phyloP scores from a whole-genome alignment of 139 green algal genomes.

The Prasinococcaceae sp. region DNA sequence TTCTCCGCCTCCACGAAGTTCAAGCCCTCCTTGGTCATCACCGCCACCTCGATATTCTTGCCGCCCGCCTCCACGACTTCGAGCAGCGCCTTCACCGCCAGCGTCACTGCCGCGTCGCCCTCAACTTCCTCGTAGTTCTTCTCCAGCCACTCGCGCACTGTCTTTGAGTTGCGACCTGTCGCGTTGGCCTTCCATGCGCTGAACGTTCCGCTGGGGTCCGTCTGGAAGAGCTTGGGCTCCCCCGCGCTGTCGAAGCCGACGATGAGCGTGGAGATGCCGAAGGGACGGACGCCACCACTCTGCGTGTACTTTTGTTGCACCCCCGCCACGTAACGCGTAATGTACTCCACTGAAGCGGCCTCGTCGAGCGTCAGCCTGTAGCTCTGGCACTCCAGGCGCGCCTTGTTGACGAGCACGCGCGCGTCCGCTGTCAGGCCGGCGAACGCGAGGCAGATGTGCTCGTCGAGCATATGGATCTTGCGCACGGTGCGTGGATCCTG shows the following conservation, averaged over 20 bases:
- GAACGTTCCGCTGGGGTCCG: slow-evolving; percentile 89
- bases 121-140: slow-evolving; percentile 75
- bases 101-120: slow-evolving; percentile 70
- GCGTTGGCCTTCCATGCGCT: slow-evolving; percentile 94
- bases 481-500: slow-evolving; percentile 82
- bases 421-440: slow-evolving; percentile 91
- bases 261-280: slow-evolving; percentile 95
- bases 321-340: slow-evolving; percentile 65
- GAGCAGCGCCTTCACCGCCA: slow-evolving; percentile 75
- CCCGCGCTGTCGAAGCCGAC: slow-evolving; percentile 67
- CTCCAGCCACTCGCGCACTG: slow-evolving; percentile 93
- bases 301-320: slow-evolving; percentile 96
- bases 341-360: slow-evolving; percentile 70
- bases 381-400: slow-evolving; percentile 75
- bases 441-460: slow-evolving; percentile 92
- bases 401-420: slow-evolving; percentile 84
- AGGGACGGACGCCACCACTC: slow-evolving; percentile 86
- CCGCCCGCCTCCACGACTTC: slow-evolving; percentile 57
- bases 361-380: slow-evolving; percentile 50
- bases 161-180: slow-evolving; percentile 93
- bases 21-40: slow-evolving; percentile 54
- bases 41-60: slow-evolving; percentile 69
- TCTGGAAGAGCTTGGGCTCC: slow-evolving; percentile 79
- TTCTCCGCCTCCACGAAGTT: slow-evolving; percentile 51
- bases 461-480: slow-evolving; percentile 93